Conservation (phyloP, 305 asterid genomes). For the Fraxinus velutina region DNA sequence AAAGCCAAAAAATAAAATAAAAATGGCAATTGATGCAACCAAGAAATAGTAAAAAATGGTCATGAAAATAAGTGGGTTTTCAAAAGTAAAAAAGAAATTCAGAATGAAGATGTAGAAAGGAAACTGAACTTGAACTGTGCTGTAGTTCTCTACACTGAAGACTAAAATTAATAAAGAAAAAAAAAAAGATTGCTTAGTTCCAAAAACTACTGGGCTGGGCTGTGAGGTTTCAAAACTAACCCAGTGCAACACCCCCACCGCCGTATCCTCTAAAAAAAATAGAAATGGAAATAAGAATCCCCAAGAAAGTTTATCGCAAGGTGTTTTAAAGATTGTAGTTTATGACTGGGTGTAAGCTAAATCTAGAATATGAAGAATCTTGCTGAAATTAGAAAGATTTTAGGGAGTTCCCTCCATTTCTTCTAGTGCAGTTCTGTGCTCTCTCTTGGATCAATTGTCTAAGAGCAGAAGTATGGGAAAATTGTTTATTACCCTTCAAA, state of each 20-base stretch:
- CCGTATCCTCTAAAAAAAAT: background rate
- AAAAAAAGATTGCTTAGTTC: background rate
- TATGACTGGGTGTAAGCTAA: background rate
- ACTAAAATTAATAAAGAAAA: slow-evolving; percentile 5
- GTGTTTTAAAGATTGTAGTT: background rate
- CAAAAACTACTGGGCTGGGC: background rate
- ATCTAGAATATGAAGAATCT: background rate
- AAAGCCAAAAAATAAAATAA: background rate
- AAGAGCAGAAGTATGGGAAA: background rate
- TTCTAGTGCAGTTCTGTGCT: slow-evolving; percentile 2
- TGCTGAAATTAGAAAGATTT: background rate
- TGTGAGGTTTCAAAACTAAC: background rate
- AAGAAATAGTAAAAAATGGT: background rate
- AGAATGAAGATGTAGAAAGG: slow-evolving; percentile 7
- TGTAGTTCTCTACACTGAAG: slow-evolving; percentile 19
- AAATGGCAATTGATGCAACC: background rate
- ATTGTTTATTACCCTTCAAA: background rate
- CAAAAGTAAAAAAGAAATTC: background rate
- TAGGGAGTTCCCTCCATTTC: background rate
- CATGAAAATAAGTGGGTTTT: background rate
- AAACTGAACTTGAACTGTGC: slow-evolving; percentile 16
- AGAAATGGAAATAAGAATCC: background rate
- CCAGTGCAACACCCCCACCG: background rate
- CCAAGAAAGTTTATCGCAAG: background rate
- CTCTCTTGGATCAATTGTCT: background rate